A percentile compares a stretch with the other conserved stretches of the same genome.
These are phyloP conservation scores for Glutinoglossum americanum DNA, from an alignment of 495 filamentous ascomycete genomes.

Conservation along the genomic window DNA sequence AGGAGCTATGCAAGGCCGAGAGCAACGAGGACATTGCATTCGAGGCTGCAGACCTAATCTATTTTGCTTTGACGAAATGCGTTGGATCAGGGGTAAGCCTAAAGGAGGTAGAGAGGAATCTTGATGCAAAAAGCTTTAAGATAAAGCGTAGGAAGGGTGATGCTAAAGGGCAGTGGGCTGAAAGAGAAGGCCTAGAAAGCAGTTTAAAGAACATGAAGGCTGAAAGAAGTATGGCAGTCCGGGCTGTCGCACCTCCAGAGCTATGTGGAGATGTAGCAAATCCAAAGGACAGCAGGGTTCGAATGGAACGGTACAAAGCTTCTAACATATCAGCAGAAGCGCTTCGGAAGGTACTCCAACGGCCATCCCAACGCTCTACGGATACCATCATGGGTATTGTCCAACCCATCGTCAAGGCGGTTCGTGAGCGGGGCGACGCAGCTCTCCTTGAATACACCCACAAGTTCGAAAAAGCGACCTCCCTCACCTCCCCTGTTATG, in stretches of 20 bases:
- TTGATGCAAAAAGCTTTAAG: constrained; percentile 88
- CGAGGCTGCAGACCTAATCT: constrained; percentile 85
- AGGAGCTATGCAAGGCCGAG: constrained; percentile 72
- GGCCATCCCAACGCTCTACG: constrained; percentile 79
- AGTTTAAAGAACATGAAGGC: constrained; percentile 8
- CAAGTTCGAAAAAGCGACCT: constrained; percentile 90
- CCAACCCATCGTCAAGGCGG: constrained; percentile 70
- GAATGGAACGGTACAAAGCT: constrained; percentile 60
- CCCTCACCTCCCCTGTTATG: constrained; percentile 69
- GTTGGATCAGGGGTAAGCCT: constrained; percentile 61
- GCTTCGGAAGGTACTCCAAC: constrained; percentile 49
- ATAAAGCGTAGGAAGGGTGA: constrained; percentile 79
- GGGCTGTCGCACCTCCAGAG: constrained; percentile 18
- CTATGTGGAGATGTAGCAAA: constrained; percentile 21
- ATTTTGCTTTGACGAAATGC: constrained; percentile 84
- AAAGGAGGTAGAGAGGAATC: constrained; percentile 70
- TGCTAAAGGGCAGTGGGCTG: constrained; percentile 75
- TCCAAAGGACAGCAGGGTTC: constrained; percentile 39
- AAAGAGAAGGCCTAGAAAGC: constrained; percentile 47
- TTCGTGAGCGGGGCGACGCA: constrained; percentile 61
- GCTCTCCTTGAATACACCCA: constrained; percentile 81
- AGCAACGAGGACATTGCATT: constrained; percentile 70
- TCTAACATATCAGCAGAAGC: constrained; percentile 33
- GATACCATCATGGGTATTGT: constrained; percentile 80
- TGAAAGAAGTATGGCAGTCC: constrained; percentile 21